Base-by-base conservation (phyloP, 2,329 filamentous ascomycete species). In the Botrytis fragariae region DNA sequence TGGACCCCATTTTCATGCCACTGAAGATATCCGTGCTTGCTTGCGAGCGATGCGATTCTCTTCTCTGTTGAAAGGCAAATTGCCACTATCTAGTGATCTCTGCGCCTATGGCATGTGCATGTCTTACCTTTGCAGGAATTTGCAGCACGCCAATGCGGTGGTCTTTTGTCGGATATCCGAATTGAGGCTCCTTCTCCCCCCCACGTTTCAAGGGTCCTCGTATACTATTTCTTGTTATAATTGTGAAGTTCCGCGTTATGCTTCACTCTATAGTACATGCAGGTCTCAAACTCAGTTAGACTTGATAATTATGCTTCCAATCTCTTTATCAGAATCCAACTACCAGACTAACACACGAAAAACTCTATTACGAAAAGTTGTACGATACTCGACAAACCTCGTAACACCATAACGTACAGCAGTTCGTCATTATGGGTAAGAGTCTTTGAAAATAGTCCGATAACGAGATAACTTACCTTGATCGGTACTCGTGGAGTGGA, bases 11-110 rank as follows among this genome's bases (percentile, higher is more conserved):
- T 68, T 32, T 57, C 35, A 57, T 68, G 35, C 25, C 48, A 68
- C 48, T 39, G 45, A 42, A 39, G 35, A 18, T 68, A 42, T 22
- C 35, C 29, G 35, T 68, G 48, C 48, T 20, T 68, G 48, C 48
- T 20, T 68, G 64, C 9, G 35, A 54, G 48, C 48, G 35, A 68
- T 57, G 64, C 16, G 64, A 35, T 42, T 68, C 10, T 39, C 25
- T 39, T 54, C 20, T 35, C 18, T 42, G 39, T 68, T 42, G 48
- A 57, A 18, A 44, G 25, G 16, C 20, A 22, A 57, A 18, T 68
- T 57, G 64, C 64, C 64, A 68, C 64, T 68, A 68, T 57, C 35
- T 39, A 68, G 35, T 68, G 16, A 68, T 39, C 25, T 67, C 64
- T 67, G 64, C 64, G 51, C 51, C 62, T 45, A 44, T 44, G 20